Evolutionary conservation across 805 yeast genomes (phyloP).

Genomic region (Wilhelminamyces savonicus): DNA sequence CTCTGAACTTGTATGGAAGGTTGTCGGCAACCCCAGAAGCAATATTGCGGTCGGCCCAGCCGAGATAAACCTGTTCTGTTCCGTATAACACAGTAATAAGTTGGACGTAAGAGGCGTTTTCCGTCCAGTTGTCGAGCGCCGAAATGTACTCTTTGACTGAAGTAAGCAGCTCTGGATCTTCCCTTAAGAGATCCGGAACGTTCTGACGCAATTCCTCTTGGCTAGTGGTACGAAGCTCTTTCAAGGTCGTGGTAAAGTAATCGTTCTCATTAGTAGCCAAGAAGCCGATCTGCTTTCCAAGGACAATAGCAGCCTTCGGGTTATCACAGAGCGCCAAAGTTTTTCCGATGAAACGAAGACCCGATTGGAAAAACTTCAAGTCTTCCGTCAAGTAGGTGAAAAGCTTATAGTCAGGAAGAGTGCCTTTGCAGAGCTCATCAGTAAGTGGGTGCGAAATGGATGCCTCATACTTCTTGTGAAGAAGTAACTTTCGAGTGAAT

Average conservation of each 20-base stretch:
- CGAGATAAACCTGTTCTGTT: slow-evolving; percentile 46
- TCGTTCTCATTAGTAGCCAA: slow-evolving; percentile 43
- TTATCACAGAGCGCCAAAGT: slow-evolving; percentile 39
- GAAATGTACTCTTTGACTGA: slow-evolving; percentile 33
- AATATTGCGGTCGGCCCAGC: slow-evolving; percentile 42
- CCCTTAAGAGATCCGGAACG: slow-evolving; percentile 13
- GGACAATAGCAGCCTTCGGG: slow-evolving; percentile 25
- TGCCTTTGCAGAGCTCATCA: slow-evolving; percentile 41
- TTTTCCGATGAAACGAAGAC: slow-evolving; percentile 38
- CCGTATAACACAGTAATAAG: slow-evolving; percentile 38
- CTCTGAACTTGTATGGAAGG: slow-evolving; percentile 40
- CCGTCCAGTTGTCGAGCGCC: slow-evolving; percentile 22
- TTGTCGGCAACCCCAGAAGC: slow-evolving; percentile 9
- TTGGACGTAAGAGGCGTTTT: slow-evolving; percentile 29
- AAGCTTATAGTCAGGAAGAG: slow-evolving; percentile 34
- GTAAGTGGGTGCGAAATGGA: slow-evolving; percentile 38
- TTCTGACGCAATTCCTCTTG: slow-evolving; percentile 11
- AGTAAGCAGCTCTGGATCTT: slow-evolving; percentile 15
- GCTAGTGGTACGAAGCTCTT: neutral
- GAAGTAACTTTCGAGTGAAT: no score
- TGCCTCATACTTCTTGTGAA: slow-evolving; percentile 15
- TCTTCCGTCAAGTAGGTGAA: slow-evolving; percentile 45
- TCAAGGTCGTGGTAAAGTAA: slow-evolving; percentile 29
- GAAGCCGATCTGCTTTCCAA: slow-evolving; percentile 48
- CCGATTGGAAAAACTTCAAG: slow-evolving; percentile 38